A percentile compares a stretch with the other conserved stretches of the same genome.
Conservation (phyloP, 495 filamentous ascomycete species). For the Penicillium pulvis region DNA sequence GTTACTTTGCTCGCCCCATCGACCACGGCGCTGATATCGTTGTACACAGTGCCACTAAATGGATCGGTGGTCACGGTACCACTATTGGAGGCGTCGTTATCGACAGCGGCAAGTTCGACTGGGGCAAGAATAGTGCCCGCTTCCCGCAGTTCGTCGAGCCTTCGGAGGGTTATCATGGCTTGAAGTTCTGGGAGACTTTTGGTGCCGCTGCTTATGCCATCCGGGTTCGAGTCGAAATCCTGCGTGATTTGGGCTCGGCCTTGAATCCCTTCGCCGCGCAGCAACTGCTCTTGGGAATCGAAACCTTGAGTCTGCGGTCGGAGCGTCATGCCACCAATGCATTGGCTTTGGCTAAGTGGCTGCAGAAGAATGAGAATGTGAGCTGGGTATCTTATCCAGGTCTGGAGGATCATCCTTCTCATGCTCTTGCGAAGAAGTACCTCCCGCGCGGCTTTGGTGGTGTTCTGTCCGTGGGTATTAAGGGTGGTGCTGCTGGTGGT, state of each 20-base stretch:
- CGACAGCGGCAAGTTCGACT: slow-evolving; percentile 95
- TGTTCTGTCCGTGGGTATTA: slow-evolving; percentile 90
- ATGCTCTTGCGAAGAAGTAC: slow-evolving; percentile 87
- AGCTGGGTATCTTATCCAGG: slow-evolving; percentile 95
- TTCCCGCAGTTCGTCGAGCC: slow-evolving; percentile 97
- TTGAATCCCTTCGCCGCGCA: slow-evolving; percentile 96
- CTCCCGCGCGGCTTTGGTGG: slow-evolving; percentile 86
- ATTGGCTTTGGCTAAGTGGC: slow-evolving; percentile 77
- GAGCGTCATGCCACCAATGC: slow-evolving; percentile 91
- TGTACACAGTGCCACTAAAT: slow-evolving; percentile 95
- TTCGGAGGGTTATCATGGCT: slow-evolving; percentile 88
- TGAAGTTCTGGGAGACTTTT: slow-evolving; percentile 98
- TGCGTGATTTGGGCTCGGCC: slow-evolving; percentile 81
- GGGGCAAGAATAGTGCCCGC: slow-evolving; percentile 82
- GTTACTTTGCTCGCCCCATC: slow-evolving; percentile 87
- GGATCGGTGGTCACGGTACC: slow-evolving; percentile 97
- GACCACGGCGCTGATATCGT: slow-evolving; percentile 94
- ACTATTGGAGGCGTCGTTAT: slow-evolving; percentile 90
- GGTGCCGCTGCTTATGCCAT: slow-evolving; percentile 83
- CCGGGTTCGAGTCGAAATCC: slow-evolving; percentile 79
- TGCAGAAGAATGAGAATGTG: slow-evolving; percentile 80
- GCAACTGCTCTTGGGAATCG: slow-evolving; percentile 85
- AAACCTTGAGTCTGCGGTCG: slow-evolving; percentile 83
- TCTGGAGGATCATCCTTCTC: slow-evolving; percentile 76
- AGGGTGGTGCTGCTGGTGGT: slow-evolving; percentile 80